Base-by-base conservation (phyloP, 176 grass and related monocot genomes). In the Eleusine indica region DNA sequence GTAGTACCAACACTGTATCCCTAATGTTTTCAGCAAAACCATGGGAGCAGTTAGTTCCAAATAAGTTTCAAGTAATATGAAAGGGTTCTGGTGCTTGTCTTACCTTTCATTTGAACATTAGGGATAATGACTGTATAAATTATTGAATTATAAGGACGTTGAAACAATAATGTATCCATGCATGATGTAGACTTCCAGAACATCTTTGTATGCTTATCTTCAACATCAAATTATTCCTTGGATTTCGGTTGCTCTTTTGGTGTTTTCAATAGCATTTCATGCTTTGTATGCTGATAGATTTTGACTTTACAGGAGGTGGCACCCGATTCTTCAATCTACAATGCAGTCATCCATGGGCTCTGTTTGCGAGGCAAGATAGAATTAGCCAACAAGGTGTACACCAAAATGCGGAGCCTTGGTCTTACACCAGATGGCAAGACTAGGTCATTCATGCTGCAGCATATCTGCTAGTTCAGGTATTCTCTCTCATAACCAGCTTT, bases 361-460 rank as follows among this genome's bases (percentile, higher is more conserved):
- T 98, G 90, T 82, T 58, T 92, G 75, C 76, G 86, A 89, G 92
- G 85, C 74, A 91, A 91, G 79, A 85, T 66, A 76, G 80, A 35
- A 54, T 62, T 90, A 63, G 92, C 90, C 42, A 98, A 88, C 78
- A 90, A 73, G 57, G 44, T 90, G 39, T 92, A 90, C 75, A 54
- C 35, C 1, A 88, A 90, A 66, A 95, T 98, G 92, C 88, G 83
- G 18, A 90, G 78, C 69, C 85, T 93, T 77, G 92, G 87, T 18
- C 86, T 98, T 56, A 86, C 79, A 85, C 85, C 91, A 19, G 90
- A 98, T 77, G 90, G 82, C 48, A 93, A 87, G 86, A 93, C 88
- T 53, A 91, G 88, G 53, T 80, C 88, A 19, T 90, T 98, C 78
- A 98, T 93, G 90, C 88, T 94, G 54, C 90, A 93, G 54, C 72